phyloP scores from a whole-genome alignment of 495 filamentous ascomycete species.

The Podospora didyma region DNA sequence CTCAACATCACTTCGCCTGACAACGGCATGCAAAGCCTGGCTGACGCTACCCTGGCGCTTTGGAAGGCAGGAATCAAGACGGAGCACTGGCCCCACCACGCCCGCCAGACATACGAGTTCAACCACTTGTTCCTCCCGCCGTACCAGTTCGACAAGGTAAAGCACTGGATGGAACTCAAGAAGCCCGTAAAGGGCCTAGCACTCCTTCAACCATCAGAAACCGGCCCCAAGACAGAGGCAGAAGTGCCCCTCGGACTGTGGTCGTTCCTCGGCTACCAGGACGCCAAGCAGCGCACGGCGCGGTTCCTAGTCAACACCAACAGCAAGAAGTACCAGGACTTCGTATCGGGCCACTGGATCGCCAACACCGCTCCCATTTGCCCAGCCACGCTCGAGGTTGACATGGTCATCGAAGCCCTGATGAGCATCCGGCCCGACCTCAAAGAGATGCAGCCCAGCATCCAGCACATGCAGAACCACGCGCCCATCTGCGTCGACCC shows the following conservation, averaged over 20 bases:
- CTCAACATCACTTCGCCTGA: conserved; percentile 35
- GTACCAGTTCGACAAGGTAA: conserved; percentile 39
- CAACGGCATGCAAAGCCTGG: conserved; percentile 27
- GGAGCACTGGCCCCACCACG: conserved; percentile 47
- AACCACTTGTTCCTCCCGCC: conserved; percentile 31
- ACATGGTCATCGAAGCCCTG: conserved; percentile 45
- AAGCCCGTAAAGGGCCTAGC: too few species aligned
- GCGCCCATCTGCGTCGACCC: conserved; percentile 41
- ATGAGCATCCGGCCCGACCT: conserved; percentile 33
- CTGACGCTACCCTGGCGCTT: conserved; percentile 39
- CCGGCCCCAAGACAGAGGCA: neutral
- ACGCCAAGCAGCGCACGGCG: conserved; percentile 24
- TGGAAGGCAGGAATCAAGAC: conserved; percentile 43
- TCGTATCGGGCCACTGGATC: conserved; percentile 41
- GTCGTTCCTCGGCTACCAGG: conserved; percentile 42
- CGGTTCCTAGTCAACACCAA: conserved; percentile 48
- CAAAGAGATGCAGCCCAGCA: conserved; percentile 12
- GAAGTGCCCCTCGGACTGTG: conserved; percentile 19
- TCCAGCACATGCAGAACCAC: too few species aligned
- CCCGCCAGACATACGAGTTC: conserved; percentile 30
- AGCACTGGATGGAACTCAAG: conserved; percentile 33
- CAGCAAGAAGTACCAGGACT: conserved; percentile 32
- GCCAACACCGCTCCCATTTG: conserved; percentile 46
- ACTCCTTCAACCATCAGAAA: conserved; percentile 9
- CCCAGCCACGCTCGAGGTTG: conserved; percentile 43